Evolutionary conservation across 495 filamentous ascomycete genomes (phyloP).

Genomic region (Talaromyces thailandensis): DNA sequence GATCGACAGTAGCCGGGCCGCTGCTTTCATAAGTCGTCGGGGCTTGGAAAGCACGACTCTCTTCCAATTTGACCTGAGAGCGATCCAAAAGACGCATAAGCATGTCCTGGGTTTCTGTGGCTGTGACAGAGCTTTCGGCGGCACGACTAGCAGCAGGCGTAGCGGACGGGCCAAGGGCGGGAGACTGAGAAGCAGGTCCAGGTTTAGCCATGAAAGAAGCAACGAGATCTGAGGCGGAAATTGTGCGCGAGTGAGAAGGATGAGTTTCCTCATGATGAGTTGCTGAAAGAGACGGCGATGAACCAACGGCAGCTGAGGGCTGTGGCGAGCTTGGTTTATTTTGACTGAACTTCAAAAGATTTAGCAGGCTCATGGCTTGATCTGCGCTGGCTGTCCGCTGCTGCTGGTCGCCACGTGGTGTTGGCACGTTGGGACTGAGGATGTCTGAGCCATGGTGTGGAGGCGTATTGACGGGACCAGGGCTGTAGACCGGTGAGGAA

Average conservation of each 20-base stretch:
- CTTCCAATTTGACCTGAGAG: conserved; percentile 32
- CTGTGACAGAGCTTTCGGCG: conserved; percentile 13
- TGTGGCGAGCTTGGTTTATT: conserved; percentile 21
- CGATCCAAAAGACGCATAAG: conserved; percentile 57
- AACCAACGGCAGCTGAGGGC: conserved; percentile 16
- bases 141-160: conserved; percentile 15
- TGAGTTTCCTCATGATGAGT: conserved; percentile 25
- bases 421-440: conserved; percentile 37
- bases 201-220: conserved; percentile 45
- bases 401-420: conserved; percentile 27
- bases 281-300: conserved; percentile 30
- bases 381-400: conserved; percentile 40
- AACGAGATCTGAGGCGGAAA: conserved; percentile 56
- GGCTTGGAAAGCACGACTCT: conserved; percentile 3
- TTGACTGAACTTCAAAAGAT: conserved; percentile 78
- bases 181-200: conserved; percentile 14
- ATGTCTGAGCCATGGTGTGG: conserved; percentile 42
- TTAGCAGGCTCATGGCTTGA: conserved; percentile 65
- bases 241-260: conserved; percentile 39
- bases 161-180: conserved; percentile 7
- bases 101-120: conserved; percentile 54
- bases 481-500: conserved; percentile 30
- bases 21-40: conserved; percentile 2
- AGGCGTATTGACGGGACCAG: conserved; percentile 33
- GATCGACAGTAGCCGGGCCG: conserved; percentile 9